Conservation (phyloP, 768 basidiomycete species). For the Mycena kentingensis region DNA sequence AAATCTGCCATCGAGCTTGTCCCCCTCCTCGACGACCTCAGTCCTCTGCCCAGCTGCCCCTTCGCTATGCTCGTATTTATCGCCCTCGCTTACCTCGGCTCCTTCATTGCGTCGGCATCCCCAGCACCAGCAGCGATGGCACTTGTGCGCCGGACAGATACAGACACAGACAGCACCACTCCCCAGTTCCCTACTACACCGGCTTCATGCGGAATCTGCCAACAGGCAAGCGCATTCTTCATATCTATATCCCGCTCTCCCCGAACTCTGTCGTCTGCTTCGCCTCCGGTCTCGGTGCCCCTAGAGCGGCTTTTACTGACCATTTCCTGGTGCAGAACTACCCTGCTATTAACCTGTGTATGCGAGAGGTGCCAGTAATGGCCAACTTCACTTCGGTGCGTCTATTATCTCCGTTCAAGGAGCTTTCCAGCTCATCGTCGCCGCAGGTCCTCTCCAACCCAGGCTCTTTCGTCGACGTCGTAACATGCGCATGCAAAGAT, state of each 20-base stretch:
- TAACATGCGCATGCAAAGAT: constrained; percentile 62
- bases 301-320: constrained; percentile 1
- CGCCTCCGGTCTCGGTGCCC: neutral
- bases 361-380: constrained; percentile 56
- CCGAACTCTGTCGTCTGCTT: neutral
- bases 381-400: constrained; percentile 57
- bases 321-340: constrained; percentile 41
- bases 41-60: too few relatives aligned
- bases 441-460: constrained; percentile 64
- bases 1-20: too few relatives aligned
- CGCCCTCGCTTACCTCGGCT: constrained; percentile 24
- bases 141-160: constrained; percentile 28
- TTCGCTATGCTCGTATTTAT: constrained; percentile 28
- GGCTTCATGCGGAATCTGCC: constrained; percentile 9
- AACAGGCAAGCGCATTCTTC: constrained; percentile 9
- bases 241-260: neutral
- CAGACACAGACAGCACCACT: constrained; percentile 35
- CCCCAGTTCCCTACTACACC: constrained; percentile 14
- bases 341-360: constrained; percentile 55
- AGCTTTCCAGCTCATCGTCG: neutral
- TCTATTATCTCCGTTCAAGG: constrained; percentile 1
- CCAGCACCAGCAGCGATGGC: constrained; percentile 9
- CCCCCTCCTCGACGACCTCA: too few relatives aligned
- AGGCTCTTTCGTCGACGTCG: constrained; percentile 60
- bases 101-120: constrained; percentile 25